A percentile compares a stretch with the other conserved stretches of the same genome.
These are phyloP conservation scores for Tulasnella calospora DNA, from an alignment of 768 basidiomycete genomes.

Conservation along the genomic window DNA sequence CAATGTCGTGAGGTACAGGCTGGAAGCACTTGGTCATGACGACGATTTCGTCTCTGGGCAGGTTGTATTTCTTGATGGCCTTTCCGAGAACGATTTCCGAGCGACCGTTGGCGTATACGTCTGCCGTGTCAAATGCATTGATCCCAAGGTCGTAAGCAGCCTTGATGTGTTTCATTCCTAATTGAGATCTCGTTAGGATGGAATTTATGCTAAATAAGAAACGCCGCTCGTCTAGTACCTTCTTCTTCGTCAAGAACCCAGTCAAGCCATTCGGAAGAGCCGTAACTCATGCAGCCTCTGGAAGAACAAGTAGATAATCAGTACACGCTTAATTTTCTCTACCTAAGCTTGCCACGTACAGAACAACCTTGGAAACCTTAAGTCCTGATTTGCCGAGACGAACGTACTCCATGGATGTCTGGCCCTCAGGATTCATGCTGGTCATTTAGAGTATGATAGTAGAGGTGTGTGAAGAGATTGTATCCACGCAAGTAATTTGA, in stretches of 20 bases:
- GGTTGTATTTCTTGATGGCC: conserved; percentile 52
- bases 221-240: neutral
- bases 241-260: conserved; percentile 17
- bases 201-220: neutral
- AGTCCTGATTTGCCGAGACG: conserved; percentile 17
- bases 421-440: neutral
- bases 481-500: no score
- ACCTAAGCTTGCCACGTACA: neutral
- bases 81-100: conserved; percentile 66
- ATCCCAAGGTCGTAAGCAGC: conserved; percentile 18
- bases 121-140: conserved; percentile 15
- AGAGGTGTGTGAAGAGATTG: no score
- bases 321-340: no score
- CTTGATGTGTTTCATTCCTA: conserved; percentile 14
- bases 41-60: conserved; percentile 59
- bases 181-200: neutral
- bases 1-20: neutral
- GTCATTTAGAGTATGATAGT: no score
- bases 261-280: neutral
- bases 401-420: neutral
- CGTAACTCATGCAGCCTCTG: conserved; percentile 17
- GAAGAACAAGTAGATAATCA: no score
- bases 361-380: conserved; percentile 12
- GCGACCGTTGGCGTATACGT: conserved; percentile 11
- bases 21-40: conserved; percentile 62